Base-by-base conservation (phyloP, 768 basidiomycete genomes). In the Lanmaoa rubissima region DNA sequence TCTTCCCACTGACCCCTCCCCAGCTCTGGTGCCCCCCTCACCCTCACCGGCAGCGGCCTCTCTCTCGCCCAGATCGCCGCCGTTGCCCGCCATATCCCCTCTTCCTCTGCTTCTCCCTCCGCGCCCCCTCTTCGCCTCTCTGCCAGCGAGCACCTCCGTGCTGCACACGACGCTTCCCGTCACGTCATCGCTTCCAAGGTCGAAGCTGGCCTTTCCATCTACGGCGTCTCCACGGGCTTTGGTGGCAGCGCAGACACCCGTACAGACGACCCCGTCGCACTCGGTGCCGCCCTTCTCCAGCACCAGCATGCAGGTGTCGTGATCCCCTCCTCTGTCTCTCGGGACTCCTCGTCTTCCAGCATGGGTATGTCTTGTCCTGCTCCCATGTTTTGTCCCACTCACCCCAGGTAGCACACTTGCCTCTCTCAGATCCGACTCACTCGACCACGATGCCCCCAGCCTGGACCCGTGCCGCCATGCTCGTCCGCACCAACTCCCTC, bases 191-290 rank as follows among this genome's bases (percentile, higher is more conserved):
- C 80, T 21, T 78, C 79, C 63, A 92, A 92, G 70, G 79, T 93
- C 39, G 79, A 80, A 21, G 75, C 78, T 4, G 84, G 85, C 11
- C 79, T 82, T 50, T 89, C 87, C 60, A 79, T 94, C 19, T 94
- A 94, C 62, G 92, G 92, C 24, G 87, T 94, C 41, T 88, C 88
- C 53, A 85, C 84, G 2, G 92, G 92, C 45, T 94, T 91, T 64
- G 92, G 92, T 40, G 92, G 91, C n/a, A 88, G 86, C 63, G 92
- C 92, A 12, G 88, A 92, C 69, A 93, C 91, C 1, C 83, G 92
- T 21, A 94, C 92, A 0, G 81, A 86, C 61, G 76, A 90, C 51
- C 84, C 90, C 21, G 68, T 88, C 57, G 75, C 85, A 11, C 84
- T 94, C 28, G 91, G 88, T 21, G 81, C 84, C 59, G 87, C 89